Evolutionary conservation across 257 asterid genomes (phyloP), one percentile per base, ranked within the genome.

Genomic region (Gentiana straminea): DNA sequence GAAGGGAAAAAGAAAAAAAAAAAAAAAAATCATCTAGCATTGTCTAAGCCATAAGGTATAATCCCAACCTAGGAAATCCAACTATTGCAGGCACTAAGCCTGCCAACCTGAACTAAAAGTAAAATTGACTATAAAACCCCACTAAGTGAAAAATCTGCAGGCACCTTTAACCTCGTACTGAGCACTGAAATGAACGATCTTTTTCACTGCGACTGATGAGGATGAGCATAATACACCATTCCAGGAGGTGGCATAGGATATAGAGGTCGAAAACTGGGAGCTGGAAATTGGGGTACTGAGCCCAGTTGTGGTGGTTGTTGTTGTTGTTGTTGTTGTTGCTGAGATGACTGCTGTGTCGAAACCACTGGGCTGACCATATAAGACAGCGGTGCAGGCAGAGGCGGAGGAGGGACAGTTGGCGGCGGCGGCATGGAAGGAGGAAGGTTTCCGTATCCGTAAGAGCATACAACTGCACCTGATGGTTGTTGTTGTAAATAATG

Each of bases 401-500:
- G 24, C 1, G 24, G 24, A 24, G 24, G 24, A 24, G 24, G 24
- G 24, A 24, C 24, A 33, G 65, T 77, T 1, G 78, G 76, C 44
- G 73, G 84, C 38, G 81, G 77, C 6, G 79, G 85, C 36, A 70
- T 80, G 5, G 79, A 61, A 51, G 79, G 84, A 76, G 78, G 72
- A 60, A 76, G 41, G 45, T 73, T 55, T 5, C 70, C 70, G 53
- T 86, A 90, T 13, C 79, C 84, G 41, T 83, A 84, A 1, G 95
- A 71, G 36, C 73, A 64, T 43, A 75, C 33, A 32, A 65, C 58
- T 55, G 81, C 86, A 35, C 80, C 75, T 2, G 86, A 41, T 43
- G 77, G 81, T 60, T 82, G 95, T 43, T 75, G 81, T 60, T 82
- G 95, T 76, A 81, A 61, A 68, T 81, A 89, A 62, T 83, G 97